phyloP scores from a whole-genome alignment of 345 rosid species.

The Eucalyptus melliodora region DNA sequence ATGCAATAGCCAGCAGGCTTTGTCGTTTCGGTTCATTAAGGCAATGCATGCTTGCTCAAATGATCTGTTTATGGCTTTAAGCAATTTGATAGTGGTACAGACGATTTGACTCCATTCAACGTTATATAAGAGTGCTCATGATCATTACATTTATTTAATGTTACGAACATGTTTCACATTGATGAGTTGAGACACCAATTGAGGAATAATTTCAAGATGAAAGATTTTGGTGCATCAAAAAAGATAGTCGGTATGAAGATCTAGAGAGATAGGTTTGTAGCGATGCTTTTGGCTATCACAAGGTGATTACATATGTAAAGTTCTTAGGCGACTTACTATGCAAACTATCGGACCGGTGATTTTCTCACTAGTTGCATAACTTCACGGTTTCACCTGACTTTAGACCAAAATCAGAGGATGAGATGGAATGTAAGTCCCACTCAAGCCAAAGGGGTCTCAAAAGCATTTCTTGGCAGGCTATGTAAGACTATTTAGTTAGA shows the following conservation, averaged over 20 bases:
- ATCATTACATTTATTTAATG: too few relatives aligned
- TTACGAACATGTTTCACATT: too few relatives aligned
- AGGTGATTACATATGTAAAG: too few relatives aligned
- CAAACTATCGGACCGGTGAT: background rate
- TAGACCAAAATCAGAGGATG: background rate
- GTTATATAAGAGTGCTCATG: background rate
- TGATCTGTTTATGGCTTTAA: too few relatives aligned
- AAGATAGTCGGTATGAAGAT: too few relatives aligned
- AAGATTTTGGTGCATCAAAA: too few relatives aligned
- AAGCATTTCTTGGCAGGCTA: background rate
- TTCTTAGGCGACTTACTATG: background rate
- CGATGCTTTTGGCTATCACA: fast-evolving
- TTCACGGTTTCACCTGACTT: background rate
- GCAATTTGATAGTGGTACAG: background rate
- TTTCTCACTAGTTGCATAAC: background rate
- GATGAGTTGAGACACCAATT: too few relatives aligned
- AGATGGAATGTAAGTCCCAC: background rate
- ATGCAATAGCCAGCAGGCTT: background rate
- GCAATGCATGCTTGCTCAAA: too few relatives aligned
- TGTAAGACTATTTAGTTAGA: background rate
- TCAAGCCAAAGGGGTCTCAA: background rate
- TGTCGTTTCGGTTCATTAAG: background rate
- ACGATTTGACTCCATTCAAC: background rate
- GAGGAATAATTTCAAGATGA: too few relatives aligned
- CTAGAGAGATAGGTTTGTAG: too few relatives aligned